A percentile compares a stretch with the other conserved stretches of the same genome.
These are phyloP conservation scores for Fusarium sp. DNA, from an alignment of 2,329 filamentous ascomycete species.

Conservation along the genomic window DNA sequence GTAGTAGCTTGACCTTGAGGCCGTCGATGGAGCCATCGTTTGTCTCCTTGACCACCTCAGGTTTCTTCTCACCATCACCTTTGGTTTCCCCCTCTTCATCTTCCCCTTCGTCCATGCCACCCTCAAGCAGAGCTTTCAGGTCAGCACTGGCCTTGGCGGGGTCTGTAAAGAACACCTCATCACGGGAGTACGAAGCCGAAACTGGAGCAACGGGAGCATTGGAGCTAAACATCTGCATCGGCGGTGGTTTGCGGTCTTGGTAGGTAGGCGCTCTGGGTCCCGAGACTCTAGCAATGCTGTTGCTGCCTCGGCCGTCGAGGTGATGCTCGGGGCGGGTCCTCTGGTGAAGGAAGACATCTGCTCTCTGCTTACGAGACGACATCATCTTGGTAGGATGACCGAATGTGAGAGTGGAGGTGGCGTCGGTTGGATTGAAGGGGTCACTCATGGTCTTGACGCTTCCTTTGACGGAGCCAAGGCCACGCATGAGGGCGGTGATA, in stretches of 20 bases:
- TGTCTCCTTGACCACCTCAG: conserved; percentile 44
- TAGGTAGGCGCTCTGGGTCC: conserved; percentile 62
- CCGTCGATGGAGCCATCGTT: conserved; percentile 75
- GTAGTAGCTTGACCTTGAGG: conserved; percentile 87
- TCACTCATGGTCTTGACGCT: conserved; percentile 31
- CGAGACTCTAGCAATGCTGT: conserved; percentile 54
- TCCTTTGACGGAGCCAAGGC: conserved; percentile 44
- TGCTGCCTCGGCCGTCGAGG: conserved; percentile 52
- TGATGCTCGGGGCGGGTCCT: conserved; percentile 70
- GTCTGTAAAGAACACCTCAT: conserved; percentile 74
- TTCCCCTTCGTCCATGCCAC: conserved; percentile 80
- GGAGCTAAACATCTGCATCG: conserved; percentile 63
- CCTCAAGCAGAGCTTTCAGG: conserved; percentile 84
- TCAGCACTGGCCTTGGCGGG: conserved; percentile 79
- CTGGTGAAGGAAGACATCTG: conserved; percentile 66
- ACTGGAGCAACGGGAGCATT: conserved; percentile 28
- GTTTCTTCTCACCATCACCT: conserved; percentile 34
- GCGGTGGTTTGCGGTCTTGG: conserved; percentile 60
- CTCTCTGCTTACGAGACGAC: conserved; percentile 67
- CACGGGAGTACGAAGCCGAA: conserved; percentile 43
- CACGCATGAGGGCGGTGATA: conserved; percentile 49
- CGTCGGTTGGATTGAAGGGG: conserved; percentile 21
- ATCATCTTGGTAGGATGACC: conserved; percentile 58
- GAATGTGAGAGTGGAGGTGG: conserved; percentile 46
- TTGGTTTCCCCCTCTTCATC: conserved; percentile 53